A percentile compares a stretch with the other conserved stretches of the same genome.
Conservation (phyloP, 2,329 filamentous ascomycete genomes). For the Ustulina deusta region DNA sequence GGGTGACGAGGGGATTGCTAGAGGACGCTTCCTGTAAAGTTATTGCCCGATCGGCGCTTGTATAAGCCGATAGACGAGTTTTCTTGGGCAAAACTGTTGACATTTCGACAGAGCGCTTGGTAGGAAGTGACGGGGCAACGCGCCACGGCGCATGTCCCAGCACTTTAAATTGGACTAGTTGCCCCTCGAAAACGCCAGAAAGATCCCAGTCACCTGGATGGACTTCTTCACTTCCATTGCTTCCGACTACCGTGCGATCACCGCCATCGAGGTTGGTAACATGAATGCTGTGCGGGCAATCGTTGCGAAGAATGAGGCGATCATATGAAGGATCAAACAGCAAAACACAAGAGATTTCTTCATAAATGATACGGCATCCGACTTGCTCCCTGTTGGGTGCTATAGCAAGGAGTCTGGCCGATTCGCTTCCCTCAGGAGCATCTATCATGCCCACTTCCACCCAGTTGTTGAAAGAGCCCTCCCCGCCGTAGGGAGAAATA, state of each 20-base stretch:
- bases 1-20: conserved; percentile 3
- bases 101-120: conserved; percentile 9
- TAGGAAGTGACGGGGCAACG: not conserved
- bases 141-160: not conserved
- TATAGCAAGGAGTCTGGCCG: conserved; percentile 10
- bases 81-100: not conserved
- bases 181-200: not conserved
- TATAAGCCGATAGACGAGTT: not conserved
- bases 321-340: conserved; percentile 13
- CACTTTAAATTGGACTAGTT: conserved; percentile 14
- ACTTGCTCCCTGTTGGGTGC: conserved; percentile 5
- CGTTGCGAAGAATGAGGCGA: conserved; percentile 9
- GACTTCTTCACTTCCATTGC: not conserved
- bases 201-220: conserved; percentile 10
- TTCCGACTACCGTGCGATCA: not conserved
- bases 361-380: conserved; percentile 6
- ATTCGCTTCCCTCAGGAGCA: not conserved
- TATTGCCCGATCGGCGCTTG: no score
- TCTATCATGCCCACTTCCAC: not conserved
- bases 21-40: not conserved
- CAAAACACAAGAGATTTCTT: not conserved
- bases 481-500: conserved; percentile 1
- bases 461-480: conserved; percentile 3
- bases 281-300: not conserved
- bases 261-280: not conserved